Base-by-base conservation (phyloP, 139 green algal genomes). In the Tetraselmis striata region DNA sequence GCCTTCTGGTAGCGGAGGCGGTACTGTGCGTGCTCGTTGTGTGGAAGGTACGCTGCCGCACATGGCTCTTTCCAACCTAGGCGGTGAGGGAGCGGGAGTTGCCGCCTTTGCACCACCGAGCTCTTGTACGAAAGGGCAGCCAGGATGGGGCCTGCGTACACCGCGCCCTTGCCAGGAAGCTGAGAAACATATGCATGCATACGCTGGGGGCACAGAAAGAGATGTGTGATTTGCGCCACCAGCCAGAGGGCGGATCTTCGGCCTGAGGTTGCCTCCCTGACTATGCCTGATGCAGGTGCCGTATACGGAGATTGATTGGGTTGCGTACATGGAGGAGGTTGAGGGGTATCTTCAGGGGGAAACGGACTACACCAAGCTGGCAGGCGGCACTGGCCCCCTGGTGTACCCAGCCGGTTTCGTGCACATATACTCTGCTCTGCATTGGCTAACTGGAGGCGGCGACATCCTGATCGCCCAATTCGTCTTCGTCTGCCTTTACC, bases 331-430 rank as follows among this genome's bases (percentile, higher is more conserved):
- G 88, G 28, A 84, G 24, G 84, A 93, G 67, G 87, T 90, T 26
- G 27, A 78, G 11, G 59, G 30, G 0, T 88, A 85, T 29, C 2
- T 86, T 58, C 83, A 88, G 59, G 93, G 94, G 11, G 92, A 98
- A 86, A 81, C 86, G 11, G 90, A 98, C 88, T 98, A 98, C 83
- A 32, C 31, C 5, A 80, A 93, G 28, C 75, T 98, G 1, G 59
- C 84, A 0, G 94, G 94, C 2, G 87, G 90, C 75, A 98, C 94
- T 1, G 94, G 94, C 0, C 94, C 94, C 0, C 84, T 95, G 59
- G 94, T 97, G 28, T 98, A 98, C 86, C 94, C 94, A 1, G 94
- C 93, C 23, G 94, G 94, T 2, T 95, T 93, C 81, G 77, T 98
- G 28, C 95, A 96, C 87, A 67, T 94, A 2, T 98, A 92, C 86